Percentiles rank a stretch among this genome's conserved stretches.
Conservation (phyloP, 257 asterid genomes). For the Primulina eburnea region DNA sequence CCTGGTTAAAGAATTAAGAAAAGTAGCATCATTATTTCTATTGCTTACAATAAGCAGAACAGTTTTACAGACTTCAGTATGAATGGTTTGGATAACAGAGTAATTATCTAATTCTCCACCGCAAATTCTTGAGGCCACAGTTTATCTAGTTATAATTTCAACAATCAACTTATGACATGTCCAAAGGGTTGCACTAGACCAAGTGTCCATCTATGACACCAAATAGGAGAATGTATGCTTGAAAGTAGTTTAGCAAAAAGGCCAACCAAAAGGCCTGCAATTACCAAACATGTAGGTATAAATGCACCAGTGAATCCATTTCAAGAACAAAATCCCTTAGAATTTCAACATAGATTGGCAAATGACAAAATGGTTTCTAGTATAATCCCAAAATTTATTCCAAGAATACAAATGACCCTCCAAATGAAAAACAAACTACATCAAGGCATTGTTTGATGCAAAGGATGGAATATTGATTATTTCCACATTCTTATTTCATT, state of each 20-base stretch:
- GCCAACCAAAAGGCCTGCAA: not conserved
- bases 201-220: not conserved
- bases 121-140: not conserved
- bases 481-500: not conserved
- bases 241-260: not conserved
- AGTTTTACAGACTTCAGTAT: not conserved
- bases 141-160: too few species aligned
- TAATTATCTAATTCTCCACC: not conserved
- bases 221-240: not conserved
- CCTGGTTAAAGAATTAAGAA: conserved; percentile 44
- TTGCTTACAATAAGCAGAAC: conserved; percentile 1
- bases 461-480: not conserved
- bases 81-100: not conserved
- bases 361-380: not conserved
- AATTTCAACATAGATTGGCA: not conserved
- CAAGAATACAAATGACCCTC: too few species aligned
- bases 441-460: not conserved
- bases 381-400: too few species aligned
- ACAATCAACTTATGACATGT: too few species aligned
- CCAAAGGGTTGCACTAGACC: not conserved
- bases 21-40: conserved; percentile 13
- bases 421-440: not conserved
- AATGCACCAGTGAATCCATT: not conserved
- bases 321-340: not conserved
- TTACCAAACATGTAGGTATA: not conserved